Evolutionary conservation across 192 early-diverging fungal genomes (phyloP).

Genomic region (Coemansia furcata): DNA sequence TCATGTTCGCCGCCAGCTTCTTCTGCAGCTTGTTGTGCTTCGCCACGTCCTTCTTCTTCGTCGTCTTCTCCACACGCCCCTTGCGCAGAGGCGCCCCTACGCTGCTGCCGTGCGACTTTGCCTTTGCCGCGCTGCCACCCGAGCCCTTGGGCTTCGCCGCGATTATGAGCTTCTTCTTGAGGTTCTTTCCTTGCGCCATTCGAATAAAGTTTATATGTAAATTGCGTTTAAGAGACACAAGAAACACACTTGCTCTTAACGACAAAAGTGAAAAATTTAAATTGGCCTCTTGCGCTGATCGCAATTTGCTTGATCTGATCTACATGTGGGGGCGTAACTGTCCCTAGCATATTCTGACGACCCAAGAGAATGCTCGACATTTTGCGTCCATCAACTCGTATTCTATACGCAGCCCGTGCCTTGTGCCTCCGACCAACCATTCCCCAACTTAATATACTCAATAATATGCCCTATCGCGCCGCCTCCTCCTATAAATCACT

Average conservation of each 20-base stretch:
- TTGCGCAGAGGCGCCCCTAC: slow-evolving; percentile 17
- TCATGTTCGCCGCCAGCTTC: slow-evolving; percentile 44
- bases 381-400: background rate
- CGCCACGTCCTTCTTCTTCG: slow-evolving; percentile 30
- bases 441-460: background rate
- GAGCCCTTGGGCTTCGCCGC: slow-evolving; percentile 13
- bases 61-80: slow-evolving; percentile 36
- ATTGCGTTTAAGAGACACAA: background rate
- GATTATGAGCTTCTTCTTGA: slow-evolving; percentile 38
- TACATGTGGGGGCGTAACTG: background rate
- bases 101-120: background rate
- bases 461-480: background rate
- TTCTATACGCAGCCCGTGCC: background rate
- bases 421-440: background rate
- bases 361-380: background rate
- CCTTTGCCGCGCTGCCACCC: background rate
- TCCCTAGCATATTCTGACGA: background rate
- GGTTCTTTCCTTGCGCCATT: slow-evolving; percentile 46
- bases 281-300: background rate
- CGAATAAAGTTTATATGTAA: background rate
- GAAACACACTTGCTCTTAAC: background rate
- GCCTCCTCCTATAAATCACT: background rate
- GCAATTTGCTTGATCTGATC: background rate
- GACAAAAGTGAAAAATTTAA: background rate
- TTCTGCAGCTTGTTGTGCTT: slow-evolving; percentile 41